phyloP scores from a whole-genome alignment of 768 basidiomycete genomes.

The Gautieria morchelliformis region DNA sequence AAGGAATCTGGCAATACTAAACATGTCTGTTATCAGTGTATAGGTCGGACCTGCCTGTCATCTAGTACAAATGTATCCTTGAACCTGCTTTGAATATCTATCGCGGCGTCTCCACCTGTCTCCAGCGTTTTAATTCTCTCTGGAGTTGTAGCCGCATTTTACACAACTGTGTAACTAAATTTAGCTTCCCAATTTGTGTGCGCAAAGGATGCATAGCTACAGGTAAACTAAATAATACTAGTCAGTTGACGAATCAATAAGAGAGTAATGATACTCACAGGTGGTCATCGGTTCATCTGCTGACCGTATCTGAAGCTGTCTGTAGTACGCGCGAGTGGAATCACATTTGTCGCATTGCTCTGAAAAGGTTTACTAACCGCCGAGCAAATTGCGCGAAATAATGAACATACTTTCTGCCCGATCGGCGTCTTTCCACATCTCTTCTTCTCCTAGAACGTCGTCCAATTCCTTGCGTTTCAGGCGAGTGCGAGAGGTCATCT shows the following conservation, averaged over 20 bases:
- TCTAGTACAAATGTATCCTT: no score
- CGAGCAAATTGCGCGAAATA: background rate
- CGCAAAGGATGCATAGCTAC: background rate
- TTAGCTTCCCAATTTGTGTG: background rate
- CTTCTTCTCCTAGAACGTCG: conserved; percentile 91
- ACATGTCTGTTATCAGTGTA: background rate
- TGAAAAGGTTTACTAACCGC: conserved; percentile 28
- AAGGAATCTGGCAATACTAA: background rate
- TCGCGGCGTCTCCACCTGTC: background rate
- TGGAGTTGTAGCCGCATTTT: conserved; percentile 6
- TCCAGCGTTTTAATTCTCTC: background rate
- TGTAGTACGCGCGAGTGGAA: conserved; percentile 78
- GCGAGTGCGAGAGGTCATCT: conserved; percentile 89
- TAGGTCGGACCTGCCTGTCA: no score
- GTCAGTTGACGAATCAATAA: background rate
- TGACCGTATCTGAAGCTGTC: conserved; percentile 92
- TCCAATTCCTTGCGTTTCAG: conserved; percentile 88
- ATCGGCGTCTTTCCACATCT: conserved; percentile 91
- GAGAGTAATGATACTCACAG: conserved; percentile 20
- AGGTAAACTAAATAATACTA: background rate
- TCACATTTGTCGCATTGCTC: conserved; percentile 75
- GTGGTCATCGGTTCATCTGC: conserved; percentile 87
- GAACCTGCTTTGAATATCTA: background rate
- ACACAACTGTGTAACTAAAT: background rate
- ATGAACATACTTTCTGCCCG: conserved; percentile 56